These are phyloP conservation scores for Aspergillus clavatus DNA, from an alignment of 2,329 filamentous ascomycete genomes.

Conservation along the genomic window DNA sequence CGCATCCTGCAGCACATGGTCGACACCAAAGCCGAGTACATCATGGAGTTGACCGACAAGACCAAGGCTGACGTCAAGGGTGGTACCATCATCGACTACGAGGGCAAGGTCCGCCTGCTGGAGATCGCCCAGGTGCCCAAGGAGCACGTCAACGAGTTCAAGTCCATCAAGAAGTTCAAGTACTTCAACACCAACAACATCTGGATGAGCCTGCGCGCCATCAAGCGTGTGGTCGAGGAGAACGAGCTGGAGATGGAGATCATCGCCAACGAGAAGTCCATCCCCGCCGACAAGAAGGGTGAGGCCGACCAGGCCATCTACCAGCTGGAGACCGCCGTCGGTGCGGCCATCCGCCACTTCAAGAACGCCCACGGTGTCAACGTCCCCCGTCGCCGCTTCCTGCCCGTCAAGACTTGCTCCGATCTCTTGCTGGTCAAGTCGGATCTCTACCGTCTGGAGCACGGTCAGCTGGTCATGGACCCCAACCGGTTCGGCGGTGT, in stretches of 20 bases:
- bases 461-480: slow-evolving; percentile 97
- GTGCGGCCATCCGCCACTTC: slow-evolving; percentile 98
- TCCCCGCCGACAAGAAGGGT: slow-evolving; percentile 98
- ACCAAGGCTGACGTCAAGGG: slow-evolving; percentile 99
- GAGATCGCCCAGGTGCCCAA: slow-evolving; percentile 99
- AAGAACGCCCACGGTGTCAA: slow-evolving; percentile 98
- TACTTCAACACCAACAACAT: slow-evolving; percentile 99
- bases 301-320: slow-evolving; percentile 96
- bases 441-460: slow-evolving; percentile 96
- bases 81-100: slow-evolving; percentile 99
- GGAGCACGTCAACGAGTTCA: slow-evolving; percentile 99
- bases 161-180: slow-evolving; percentile 99
- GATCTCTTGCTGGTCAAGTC: slow-evolving; percentile 99
- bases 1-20: slow-evolving; percentile 99
- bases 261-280: slow-evolving; percentile 98
- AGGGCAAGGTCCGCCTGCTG: slow-evolving; percentile 90
- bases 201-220: slow-evolving; percentile 95
- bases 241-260: slow-evolving; percentile 99
- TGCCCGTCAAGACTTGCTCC: slow-evolving; percentile 99
- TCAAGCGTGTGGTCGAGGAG: slow-evolving; percentile 98
- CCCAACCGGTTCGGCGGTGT: slow-evolving; percentile 93
- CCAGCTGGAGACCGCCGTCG: slow-evolving; percentile 97
- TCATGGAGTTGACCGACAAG: slow-evolving; percentile 99
- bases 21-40: slow-evolving; percentile 93
- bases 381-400: slow-evolving; percentile 92